These are phyloP conservation scores for Colletotrichum sp. DNA, from an alignment of 2,329 filamentous ascomycete species.

Conservation along the genomic window DNA sequence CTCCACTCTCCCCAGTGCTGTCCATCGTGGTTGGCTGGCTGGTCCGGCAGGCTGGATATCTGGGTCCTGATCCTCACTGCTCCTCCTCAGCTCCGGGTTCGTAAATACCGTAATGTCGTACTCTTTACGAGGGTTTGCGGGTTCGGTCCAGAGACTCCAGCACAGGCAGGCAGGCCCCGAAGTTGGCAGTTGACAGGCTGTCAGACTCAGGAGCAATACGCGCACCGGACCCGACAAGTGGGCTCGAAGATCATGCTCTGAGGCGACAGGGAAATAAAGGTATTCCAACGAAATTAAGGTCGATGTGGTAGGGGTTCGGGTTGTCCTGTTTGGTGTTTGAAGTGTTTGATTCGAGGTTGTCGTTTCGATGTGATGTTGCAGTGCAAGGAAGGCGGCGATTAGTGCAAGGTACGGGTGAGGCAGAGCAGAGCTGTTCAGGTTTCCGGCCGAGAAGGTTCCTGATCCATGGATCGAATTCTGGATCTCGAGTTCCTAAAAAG, in stretches of 20 bases:
- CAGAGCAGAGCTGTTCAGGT: not conserved
- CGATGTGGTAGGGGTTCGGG: not conserved
- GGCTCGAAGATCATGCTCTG: slow-evolving; percentile 1
- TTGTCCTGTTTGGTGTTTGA: not conserved
- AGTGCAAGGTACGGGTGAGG: not conserved
- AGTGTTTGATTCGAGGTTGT: not conserved
- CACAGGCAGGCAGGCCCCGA: not conserved
- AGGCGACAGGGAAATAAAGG: not conserved
- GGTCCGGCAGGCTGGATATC: not conserved
- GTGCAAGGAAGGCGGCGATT: not conserved
- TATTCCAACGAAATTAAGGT: slow-evolving; percentile 4
- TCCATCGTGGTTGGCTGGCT: slow-evolving; percentile 3
- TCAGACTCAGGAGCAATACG: not conserved
- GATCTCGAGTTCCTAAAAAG: not conserved
- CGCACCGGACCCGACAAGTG: slow-evolving; percentile 10
- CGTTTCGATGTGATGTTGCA: not conserved
- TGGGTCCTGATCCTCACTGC: not conserved
- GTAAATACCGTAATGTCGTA: slow-evolving; percentile 6
- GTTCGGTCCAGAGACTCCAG: not conserved
- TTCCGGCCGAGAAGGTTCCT: not conserved
- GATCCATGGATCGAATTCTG: not conserved
- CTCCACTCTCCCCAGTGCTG: slow-evolving; percentile 5
- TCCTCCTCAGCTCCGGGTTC: not conserved
- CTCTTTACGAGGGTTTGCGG: slow-evolving; percentile 1
- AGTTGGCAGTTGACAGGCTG: not conserved